Evolutionary conservation across 345 rosid genomes (phyloP).

Genomic region (Eucalyptus urophylla): DNA sequence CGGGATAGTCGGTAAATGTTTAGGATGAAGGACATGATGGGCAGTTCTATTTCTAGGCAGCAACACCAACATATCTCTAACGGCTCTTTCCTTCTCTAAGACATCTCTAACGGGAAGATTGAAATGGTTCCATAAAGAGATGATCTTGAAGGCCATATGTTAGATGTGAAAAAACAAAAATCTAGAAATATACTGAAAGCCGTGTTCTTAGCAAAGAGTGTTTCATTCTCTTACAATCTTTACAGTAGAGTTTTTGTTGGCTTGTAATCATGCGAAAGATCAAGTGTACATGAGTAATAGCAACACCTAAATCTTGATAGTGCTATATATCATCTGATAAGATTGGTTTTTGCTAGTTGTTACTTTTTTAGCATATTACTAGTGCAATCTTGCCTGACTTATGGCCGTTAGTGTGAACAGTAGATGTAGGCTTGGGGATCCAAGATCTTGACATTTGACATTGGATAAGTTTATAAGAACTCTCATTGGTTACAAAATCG

Average conservation of each 20-base stretch:
- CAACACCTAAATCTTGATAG: not conserved
- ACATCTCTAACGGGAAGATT: too few species aligned
- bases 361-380: not conserved
- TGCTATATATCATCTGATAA: fast-evolving
- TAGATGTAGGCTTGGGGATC: too few species aligned
- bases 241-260: not conserved
- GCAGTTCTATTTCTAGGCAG: not conserved
- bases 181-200: too few species aligned
- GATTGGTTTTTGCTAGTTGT: not conserved
- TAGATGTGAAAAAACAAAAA: not conserved
- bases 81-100: not conserved
- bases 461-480: too few species aligned
- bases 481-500: too few species aligned
- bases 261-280: not conserved
- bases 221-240: too few species aligned
- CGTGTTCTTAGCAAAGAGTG: not conserved
- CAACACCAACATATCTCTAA: not conserved
- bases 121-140: not conserved
- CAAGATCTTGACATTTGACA: too few species aligned
- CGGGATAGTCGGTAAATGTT: not conserved
- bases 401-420: fast-evolving
- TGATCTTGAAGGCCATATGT: not conserved
- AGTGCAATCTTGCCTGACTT: not conserved
- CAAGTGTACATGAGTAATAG: too few species aligned
- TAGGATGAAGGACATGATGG: not conserved